Base-by-base conservation (phyloP, 495 filamentous ascomycete genomes). In the Aspergillus avenaceus region DNA sequence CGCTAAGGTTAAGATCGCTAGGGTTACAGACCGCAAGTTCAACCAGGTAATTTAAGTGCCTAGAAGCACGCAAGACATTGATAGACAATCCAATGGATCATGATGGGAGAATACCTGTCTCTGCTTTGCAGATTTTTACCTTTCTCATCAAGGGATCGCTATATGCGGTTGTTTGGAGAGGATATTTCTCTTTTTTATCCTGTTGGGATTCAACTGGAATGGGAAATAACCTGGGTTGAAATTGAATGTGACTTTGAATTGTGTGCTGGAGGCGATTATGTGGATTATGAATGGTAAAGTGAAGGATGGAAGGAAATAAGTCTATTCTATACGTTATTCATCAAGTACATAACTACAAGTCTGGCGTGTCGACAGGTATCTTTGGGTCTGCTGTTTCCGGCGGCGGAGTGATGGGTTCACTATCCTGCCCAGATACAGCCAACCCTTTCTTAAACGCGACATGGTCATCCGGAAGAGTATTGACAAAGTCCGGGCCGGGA, bases 401-500 rank as follows among this genome's bases (percentile, higher is more conserved):
- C 9, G 66, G 65, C 13, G 66, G 66, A 1, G 69, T 69, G 21
- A 65, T 56, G 58, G 67, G 52, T 13, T 56, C 45, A 45, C 6
- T 27, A 22, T 38, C 29, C 48, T 54, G 44, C 37, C 28, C 32
- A 34, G 53, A 50, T 0, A 22, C 50, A 22, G 45, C 45, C 12
- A 61, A 41, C 23, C 41, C 37, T 47, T 51, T 31, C 48, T 65
- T 9, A 18, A 54, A 16, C 28, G 59, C 50, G 14, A 67, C 3
- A 57, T 74, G 71, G 14, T 66, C 64, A 0, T 60, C 56, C 4
- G 71, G 52, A 2, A 73, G 49, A n/a, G 61, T 55, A 52, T 88
- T 90, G 31, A 84, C 74, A 52, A 81, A 91, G 3, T 72, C 81
- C 11, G 73, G 61, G 0, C 62, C 69, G 0, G 86, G 86, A 56